Evolutionary conservation across 2,329 filamentous ascomycete genomes (phyloP).

Genomic region (Pestalotiopsis sp.): DNA sequence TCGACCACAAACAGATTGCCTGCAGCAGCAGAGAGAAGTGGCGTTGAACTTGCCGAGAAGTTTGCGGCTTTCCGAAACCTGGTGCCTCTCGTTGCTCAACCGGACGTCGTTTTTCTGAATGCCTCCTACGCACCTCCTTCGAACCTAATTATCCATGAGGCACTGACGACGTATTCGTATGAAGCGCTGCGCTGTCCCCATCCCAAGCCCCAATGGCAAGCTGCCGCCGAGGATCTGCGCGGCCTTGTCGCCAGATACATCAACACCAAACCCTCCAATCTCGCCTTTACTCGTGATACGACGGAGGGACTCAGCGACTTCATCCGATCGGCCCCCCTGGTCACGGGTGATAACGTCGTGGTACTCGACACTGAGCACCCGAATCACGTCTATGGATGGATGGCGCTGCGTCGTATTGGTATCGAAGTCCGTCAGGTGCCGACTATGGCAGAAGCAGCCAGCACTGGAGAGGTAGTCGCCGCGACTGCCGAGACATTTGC

Average conservation of each 20-base stretch:
- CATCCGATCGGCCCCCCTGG: slow-evolving; percentile 25
- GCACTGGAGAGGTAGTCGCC: slow-evolving; percentile 10
- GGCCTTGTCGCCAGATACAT: slow-evolving; percentile 29
- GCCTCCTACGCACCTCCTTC: slow-evolving; percentile 32
- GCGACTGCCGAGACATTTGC: slow-evolving; percentile 27
- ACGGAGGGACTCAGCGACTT: slow-evolving; percentile 34
- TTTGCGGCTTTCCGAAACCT: slow-evolving; percentile 23
- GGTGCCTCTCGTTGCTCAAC: slow-evolving; percentile 21
- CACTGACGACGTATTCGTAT: slow-evolving; percentile 26
- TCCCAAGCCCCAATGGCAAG: slow-evolving; percentile 29
- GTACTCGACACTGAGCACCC: slow-evolving; percentile 35
- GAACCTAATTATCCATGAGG: slow-evolving; percentile 33
- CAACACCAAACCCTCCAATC: slow-evolving; percentile 24
- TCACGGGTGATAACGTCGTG: slow-evolving; percentile 34
- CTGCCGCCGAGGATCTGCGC: slow-evolving; percentile 21
- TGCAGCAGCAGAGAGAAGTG: background rate
- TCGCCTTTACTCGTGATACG: slow-evolving; percentile 35
- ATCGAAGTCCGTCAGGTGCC: slow-evolving; percentile 31
- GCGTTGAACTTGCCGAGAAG: background rate
- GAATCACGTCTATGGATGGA: slow-evolving; percentile 33
- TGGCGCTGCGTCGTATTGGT: slow-evolving; percentile 27
- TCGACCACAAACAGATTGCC: background rate
- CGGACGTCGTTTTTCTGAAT: slow-evolving; percentile 29
- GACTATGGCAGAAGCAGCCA: slow-evolving; percentile 16
- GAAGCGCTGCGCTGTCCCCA: slow-evolving; percentile 25